Evolutionary conservation across 176 grass and related monocot species (phyloP).

Genomic region (Areca catechu): DNA sequence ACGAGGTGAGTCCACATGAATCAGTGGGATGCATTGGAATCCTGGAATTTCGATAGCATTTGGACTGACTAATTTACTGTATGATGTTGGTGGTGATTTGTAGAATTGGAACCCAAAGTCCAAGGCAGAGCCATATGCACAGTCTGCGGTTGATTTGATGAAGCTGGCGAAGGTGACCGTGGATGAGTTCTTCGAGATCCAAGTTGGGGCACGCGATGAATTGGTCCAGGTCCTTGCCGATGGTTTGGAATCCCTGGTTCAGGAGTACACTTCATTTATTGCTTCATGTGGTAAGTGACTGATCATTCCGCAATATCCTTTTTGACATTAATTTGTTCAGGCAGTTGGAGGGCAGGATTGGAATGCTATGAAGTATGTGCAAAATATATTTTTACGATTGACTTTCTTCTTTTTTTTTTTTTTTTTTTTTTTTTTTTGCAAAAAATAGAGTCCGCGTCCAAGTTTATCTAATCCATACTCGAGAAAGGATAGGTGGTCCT

Average conservation of each 20-base stretch:
- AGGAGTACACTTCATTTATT: conserved; percentile 40
- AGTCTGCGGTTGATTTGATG: conserved; percentile 63
- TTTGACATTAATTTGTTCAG: too few species aligned
- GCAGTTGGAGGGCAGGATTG: too few species aligned
- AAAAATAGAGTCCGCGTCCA: too few species aligned
- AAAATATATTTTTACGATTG: too few species aligned
- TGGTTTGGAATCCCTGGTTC: conserved; percentile 43
- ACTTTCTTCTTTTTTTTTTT: too few species aligned
- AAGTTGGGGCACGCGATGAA: conserved; percentile 29
- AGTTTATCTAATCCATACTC: too few species aligned
- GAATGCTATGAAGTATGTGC: too few species aligned
- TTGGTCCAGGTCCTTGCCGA: conserved; percentile 31
- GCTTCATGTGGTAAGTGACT: conserved; percentile 30
- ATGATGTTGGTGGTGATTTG: background rate
- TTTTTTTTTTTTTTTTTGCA: too few species aligned
- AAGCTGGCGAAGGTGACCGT: conserved; percentile 49
- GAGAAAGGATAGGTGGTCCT: too few species aligned
- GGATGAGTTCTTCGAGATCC: conserved; percentile 58
- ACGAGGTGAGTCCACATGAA: conserved; percentile 21
- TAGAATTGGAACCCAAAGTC: conserved; percentile 65
- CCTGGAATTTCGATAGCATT: too few species aligned
- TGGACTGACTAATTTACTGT: background rate
- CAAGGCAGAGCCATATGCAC: conserved; percentile 51
- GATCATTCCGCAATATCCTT: too few species aligned
- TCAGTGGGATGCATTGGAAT: too few species aligned